phyloP scores from a whole-genome alignment of 345 rosid species.

The Zanthoxylum bungeanum region DNA sequence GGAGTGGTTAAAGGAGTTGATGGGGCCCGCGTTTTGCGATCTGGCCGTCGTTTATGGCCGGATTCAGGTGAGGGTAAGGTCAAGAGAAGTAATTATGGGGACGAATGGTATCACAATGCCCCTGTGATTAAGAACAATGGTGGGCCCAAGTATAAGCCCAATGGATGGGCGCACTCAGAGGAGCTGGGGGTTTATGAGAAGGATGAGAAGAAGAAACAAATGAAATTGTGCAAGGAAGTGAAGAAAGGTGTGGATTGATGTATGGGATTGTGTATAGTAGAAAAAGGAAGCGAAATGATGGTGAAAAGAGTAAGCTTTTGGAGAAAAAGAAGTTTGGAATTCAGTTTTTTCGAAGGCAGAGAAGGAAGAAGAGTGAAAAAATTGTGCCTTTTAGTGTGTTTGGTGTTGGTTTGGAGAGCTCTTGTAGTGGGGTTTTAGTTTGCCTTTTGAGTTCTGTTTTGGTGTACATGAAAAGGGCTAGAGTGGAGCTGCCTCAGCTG shows the following conservation, averaged over 20 bases:
- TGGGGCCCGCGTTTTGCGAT: slow-evolving; percentile 79
- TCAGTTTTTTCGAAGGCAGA: slow-evolving; percentile 49
- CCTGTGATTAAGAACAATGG: slow-evolving; percentile 28
- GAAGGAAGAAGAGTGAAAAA: slow-evolving; percentile 26
- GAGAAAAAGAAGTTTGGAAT: slow-evolving; percentile 43
- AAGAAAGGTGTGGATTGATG: slow-evolving; percentile 37
- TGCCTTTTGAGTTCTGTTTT: slow-evolving; percentile 47
- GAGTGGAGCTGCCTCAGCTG: slow-evolving; percentile 44
- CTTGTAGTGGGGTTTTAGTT: slow-evolving; percentile 30
- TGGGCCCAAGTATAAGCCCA: slow-evolving; percentile 29
- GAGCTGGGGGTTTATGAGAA: slow-evolving; percentile 10
- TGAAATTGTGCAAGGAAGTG: slow-evolving; percentile 24
- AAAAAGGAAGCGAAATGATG: slow-evolving; percentile 55
- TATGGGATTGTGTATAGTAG: slow-evolving; percentile 74
- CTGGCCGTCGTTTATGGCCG: slow-evolving; percentile 71
- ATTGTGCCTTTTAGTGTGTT: slow-evolving; percentile 24
- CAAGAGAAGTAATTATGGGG: slow-evolving; percentile 44
- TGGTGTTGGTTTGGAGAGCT: slow-evolving; percentile 29
- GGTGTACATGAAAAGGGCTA: slow-evolving; percentile 41
- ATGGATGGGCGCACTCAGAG: slow-evolving; percentile 27
- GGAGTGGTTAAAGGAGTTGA: slow-evolving; percentile 77
- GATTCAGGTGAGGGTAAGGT: slow-evolving; percentile 53
- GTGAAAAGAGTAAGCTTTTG: slow-evolving; percentile 5
- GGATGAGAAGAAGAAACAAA: background rate
- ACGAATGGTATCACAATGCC: slow-evolving; percentile 41